Base-by-base conservation (phyloP, 176 grass and related monocot species). In the Oryza coarctata region DNA sequence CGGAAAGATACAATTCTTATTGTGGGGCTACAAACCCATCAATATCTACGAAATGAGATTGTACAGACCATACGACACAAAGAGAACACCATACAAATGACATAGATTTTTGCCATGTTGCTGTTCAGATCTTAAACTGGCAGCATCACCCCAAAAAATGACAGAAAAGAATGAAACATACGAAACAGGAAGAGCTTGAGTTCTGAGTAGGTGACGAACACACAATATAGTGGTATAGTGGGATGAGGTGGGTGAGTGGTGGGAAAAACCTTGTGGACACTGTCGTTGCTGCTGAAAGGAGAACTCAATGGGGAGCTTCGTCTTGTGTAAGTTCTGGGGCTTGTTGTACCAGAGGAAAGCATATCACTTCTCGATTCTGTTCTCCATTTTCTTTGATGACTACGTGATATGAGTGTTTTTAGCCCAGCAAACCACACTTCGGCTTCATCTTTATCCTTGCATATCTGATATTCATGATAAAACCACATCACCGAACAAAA, bases 351-450 rank as follows among this genome's bases (percentile, higher is more conserved):
- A 76, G 92, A 91, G 66, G 92, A 94, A 49, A 87, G 72, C 33
- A 90, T 79, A 82, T 89, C 89, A 49, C 89, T 94, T 87, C 89
- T 80, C 28, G 87, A 85, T 81, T 94, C 92, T 40, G 92, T 91
- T 71, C 89, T 87, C 89, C 89, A 89, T 83, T 89, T 94, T 47
- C 82, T 82, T 52, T 87, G 85, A 79, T 87, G 84, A 79, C 84
- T 83, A 35, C 89, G 89, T 70, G 92, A 91, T 80, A 94, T 91
- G 72, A 94, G 52, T 83, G 92, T 94, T 87, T 91, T 94, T 13
- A 94, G 74, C 74, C 92, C 92, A 85, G 92, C 92, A 91, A 94
- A 94, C 92, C 92, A 94, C 39, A 94, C 89, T 84, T 94, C 92
- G 25, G 92, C 92, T 89, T 94, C 92, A 85, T 94, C 92, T 87